These are phyloP conservation scores for Thoreauomyces humboldtii DNA, from an alignment of 192 early-diverging fungal genomes.

Conservation along the genomic window DNA sequence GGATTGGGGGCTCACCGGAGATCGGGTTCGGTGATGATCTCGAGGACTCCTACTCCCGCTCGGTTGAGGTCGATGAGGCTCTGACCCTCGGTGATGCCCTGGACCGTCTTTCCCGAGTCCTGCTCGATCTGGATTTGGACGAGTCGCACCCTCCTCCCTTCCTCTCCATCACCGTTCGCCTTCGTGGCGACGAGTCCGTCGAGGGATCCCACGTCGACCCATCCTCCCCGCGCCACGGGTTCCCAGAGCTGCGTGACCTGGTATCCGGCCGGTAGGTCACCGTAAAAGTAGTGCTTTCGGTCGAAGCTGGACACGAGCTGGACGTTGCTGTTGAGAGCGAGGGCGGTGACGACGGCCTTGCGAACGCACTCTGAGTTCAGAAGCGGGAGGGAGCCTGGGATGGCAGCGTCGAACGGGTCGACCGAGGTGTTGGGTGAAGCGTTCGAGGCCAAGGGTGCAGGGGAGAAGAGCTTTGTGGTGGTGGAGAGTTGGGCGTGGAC, in stretches of 20 bases:
- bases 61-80: slow-evolving; percentile 82
- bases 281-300: slow-evolving; percentile 95
- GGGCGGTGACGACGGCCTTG: slow-evolving; percentile 69
- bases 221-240: slow-evolving; percentile 76
- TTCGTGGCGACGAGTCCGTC: slow-evolving; percentile 56
- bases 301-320: slow-evolving; percentile 74
- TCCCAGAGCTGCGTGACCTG: slow-evolving; percentile 90
- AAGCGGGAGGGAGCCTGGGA: slow-evolving; percentile 84
- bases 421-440: slow-evolving; percentile 72
- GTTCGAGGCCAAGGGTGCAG: slow-evolving; percentile 35
- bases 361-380: slow-evolving; percentile 73
- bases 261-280: slow-evolving; percentile 88
- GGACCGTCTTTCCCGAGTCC: slow-evolving; percentile 85
- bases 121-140: slow-evolving; percentile 90
- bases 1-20: slow-evolving; percentile 38
- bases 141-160: slow-evolving; percentile 64
- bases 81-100: slow-evolving; percentile 45
- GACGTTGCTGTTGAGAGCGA: slow-evolving; percentile 67
- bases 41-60: slow-evolving; percentile 81
- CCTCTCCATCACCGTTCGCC: no score
- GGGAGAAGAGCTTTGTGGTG: slow-evolving; percentile 81
- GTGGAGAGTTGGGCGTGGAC: slow-evolving; percentile 82
- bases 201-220: slow-evolving; percentile 47
- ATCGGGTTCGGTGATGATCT: slow-evolving; percentile 90
- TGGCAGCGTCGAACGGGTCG: slow-evolving; percentile 73